phyloP scores from a whole-genome alignment of 2,329 filamentous ascomycete genomes.

The Arthrobotrys entomopaga region DNA sequence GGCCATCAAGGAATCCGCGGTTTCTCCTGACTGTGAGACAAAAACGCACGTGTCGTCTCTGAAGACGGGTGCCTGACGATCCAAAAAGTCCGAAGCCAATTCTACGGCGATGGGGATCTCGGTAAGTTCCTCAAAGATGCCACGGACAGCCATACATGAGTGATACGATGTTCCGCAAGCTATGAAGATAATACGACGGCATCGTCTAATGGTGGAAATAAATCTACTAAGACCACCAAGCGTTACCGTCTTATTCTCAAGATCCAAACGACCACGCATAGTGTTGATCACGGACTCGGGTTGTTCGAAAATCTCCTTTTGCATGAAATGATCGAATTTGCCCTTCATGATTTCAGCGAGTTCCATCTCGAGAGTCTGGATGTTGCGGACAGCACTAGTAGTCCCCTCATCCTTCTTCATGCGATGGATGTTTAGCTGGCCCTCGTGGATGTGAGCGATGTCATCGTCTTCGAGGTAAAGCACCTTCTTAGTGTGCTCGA shows the following conservation, averaged over 20 bases:
- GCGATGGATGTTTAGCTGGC: conserved; percentile 98
- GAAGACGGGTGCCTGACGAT: conserved; percentile 96
- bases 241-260: conserved; percentile 91
- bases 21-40: conserved; percentile 98
- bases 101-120: conserved; percentile 98
- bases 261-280: conserved; percentile 97
- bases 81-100: conserved; percentile 96
- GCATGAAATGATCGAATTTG: conserved; percentile 99
- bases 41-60: conserved; percentile 98
- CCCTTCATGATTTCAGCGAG: conserved; percentile 99
- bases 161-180: conserved; percentile 98
- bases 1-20: conserved; percentile 95
- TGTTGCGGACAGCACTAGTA: conserved; percentile 94
- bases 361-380: conserved; percentile 98
- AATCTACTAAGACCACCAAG: conserved; percentile 96
- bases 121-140: conserved; percentile 95
- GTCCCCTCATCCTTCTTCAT: conserved; percentile 91
- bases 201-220: conserved; percentile 94
- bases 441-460: conserved; percentile 99
- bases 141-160: conserved; percentile 99
- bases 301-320: conserved; percentile 99
- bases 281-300: conserved; percentile 99
- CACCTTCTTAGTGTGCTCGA: conserved; percentile 99
- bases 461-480: conserved; percentile 99
- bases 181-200: conserved; percentile 97